Conservation (phyloP, 768 basidiomycete genomes). For the Lentinula sp. region DNA sequence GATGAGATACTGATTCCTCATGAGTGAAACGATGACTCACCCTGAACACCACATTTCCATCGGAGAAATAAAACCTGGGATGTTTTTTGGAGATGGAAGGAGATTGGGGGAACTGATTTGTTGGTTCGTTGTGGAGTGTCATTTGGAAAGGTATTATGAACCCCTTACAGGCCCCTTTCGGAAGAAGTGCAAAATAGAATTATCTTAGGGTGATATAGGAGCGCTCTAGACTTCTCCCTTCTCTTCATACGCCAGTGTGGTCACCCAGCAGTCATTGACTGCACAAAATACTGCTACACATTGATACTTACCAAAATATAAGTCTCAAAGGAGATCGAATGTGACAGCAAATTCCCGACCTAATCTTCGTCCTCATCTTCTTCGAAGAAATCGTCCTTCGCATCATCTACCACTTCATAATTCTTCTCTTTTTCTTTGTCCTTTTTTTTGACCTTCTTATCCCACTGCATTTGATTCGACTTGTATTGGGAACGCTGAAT, state of each 20-base stretch:
- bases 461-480: background rate
- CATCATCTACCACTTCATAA: background rate
- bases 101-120: background rate
- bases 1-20: background rate
- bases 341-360: too few relatives aligned
- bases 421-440: background rate
- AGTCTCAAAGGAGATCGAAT: too few relatives aligned
- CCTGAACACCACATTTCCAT: slow-evolving; percentile 26
- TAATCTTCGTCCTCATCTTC: background rate
- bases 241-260: too few relatives aligned
- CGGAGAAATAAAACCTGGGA: slow-evolving; percentile 21
- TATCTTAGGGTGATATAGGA: too few relatives aligned
- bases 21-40: slow-evolving; percentile 9
- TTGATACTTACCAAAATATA: too few relatives aligned
- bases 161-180: background rate
- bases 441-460: background rate
- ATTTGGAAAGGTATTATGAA: background rate
- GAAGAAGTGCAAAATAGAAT: background rate
- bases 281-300: too few relatives aligned
- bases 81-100: slow-evolving; percentile 12
- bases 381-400: slow-evolving; percentile 4
- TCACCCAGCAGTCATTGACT: too few relatives aligned
- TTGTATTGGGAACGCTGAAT: slow-evolving; percentile 15
- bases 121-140: background rate
- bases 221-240: too few relatives aligned